phyloP scores from a whole-genome alignment of 2,329 filamentous ascomycete species.

The Paecilomyces variotii region DNA sequence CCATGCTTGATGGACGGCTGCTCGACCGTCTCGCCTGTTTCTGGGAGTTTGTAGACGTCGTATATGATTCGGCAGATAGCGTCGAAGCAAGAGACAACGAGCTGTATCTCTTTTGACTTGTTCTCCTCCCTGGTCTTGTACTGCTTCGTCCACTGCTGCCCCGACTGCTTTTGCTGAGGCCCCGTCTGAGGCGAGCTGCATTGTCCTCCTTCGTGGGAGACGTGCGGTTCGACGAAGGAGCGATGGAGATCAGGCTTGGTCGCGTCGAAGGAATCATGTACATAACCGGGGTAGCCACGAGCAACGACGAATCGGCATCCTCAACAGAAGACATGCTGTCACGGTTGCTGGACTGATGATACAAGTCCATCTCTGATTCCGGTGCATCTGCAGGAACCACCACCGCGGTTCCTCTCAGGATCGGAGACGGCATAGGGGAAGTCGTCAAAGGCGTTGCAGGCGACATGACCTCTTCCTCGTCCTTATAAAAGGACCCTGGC shows the following conservation, averaged over 20 bases:
- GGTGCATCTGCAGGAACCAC: slow-evolving; percentile 19
- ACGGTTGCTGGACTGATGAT: slow-evolving; percentile 18
- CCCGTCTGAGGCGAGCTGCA: neutral
- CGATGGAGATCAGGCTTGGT: slow-evolving; percentile 26
- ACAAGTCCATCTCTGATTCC: slow-evolving; percentile 8
- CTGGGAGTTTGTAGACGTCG: neutral
- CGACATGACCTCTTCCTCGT: slow-evolving; percentile 24
- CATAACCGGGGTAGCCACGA: slow-evolving; percentile 25
- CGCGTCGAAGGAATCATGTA: slow-evolving; percentile 21
- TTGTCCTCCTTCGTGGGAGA: neutral
- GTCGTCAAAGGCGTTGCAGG: slow-evolving; percentile 22
- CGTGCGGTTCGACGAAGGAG: slow-evolving; percentile 13
- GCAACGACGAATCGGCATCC: slow-evolving; percentile 15
- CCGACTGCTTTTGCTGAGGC: neutral
- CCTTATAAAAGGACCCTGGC: slow-evolving; percentile 16
- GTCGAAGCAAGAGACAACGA: neutral
- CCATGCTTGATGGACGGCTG: neutral
- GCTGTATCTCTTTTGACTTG: neutral
- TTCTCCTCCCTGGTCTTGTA: neutral
- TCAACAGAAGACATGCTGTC: slow-evolving; percentile 23
- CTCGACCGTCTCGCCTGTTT: neutral
- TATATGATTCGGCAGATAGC: neutral
- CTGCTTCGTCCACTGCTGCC: neutral
- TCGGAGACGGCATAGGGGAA: slow-evolving; percentile 17
- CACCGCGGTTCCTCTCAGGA: slow-evolving; percentile 22